Evolutionary conservation across 495 filamentous ascomycete genomes (phyloP), one percentile per base, ranked within the genome.

Genomic region (Penicillium macrosclerotiorum): DNA sequence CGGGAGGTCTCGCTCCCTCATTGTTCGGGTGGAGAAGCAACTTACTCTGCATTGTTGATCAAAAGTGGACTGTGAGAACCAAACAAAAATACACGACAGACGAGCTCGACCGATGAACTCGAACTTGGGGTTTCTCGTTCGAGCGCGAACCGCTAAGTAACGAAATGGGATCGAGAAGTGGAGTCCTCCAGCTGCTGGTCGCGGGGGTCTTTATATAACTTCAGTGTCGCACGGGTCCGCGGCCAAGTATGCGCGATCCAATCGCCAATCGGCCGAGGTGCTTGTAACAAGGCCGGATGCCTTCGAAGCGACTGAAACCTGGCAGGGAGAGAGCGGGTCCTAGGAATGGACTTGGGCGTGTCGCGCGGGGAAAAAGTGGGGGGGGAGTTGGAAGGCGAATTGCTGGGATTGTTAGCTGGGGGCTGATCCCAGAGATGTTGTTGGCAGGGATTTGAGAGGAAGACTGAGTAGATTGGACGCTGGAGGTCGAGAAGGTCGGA

Each of bases 41-140:
- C 47, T 17, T 48, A 57, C 52, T 55, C 52, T 55, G 52, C 52
- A 55, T 55, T 38, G 43, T 47, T 44, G 53, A 56, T 56, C 44
- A 53, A 40, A 47, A 43, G 45, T 45, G 33, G 42, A 39, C 20
- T 24, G 9, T 33, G 18, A 3, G 3, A 14, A 27, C n/a, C n/a
- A n/a, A n/a, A n/a, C n/a, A n/a, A n/a, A n/a, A n/a, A n/a, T n/a
- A n/a, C n/a, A n/a, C n/a, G n/a, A n/a, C n/a, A n/a, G n/a, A n/a
- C n/a, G n/a, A n/a, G n/a, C n/a, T n/a, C n/a, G n/a, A n/a, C n/a
- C n/a, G n/a, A n/a, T n/a, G n/a, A n/a, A n/a, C n/a, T n/a, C n/a
- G n/a, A n/a, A n/a, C n/a, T n/a, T n/a, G n/a, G n/a, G n/a, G n/a
- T 13, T 25, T 38, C 20, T 20, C 11, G n/a, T 36, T 13, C 36